phyloP scores from a whole-genome alignment of 768 basidiomycete species.

The Trametes cinnabarina region DNA sequence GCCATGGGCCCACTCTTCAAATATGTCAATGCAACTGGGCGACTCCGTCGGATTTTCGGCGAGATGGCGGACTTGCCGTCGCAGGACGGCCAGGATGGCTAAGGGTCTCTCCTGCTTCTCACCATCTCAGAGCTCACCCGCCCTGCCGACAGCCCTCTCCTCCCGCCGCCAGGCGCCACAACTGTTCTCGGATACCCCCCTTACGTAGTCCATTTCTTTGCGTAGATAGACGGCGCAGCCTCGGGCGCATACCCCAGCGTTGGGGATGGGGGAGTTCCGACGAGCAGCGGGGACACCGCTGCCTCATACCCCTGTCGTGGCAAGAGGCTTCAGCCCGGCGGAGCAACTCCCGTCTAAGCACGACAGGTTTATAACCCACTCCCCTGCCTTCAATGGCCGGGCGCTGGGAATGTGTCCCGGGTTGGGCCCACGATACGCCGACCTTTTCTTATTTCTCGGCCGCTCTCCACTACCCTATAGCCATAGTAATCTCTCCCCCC shows the following conservation, averaged over 20 bases:
- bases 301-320: neutral
- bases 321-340: neutral
- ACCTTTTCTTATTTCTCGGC: neutral
- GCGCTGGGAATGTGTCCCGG: neutral
- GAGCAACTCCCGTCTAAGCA: neutral
- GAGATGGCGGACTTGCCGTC: neutral
- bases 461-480: neutral
- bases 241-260: neutral
- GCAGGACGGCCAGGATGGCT: neutral
- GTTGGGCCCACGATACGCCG: neutral
- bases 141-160: neutral
- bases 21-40: neutral
- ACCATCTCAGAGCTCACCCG: neutral
- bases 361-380: neutral
- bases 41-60: neutral
- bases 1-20: neutral
- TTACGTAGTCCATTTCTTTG: no score
- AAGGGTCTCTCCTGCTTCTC: neutral
- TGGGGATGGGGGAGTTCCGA: neutral
- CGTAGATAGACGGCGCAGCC: neutral
- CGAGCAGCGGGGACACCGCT: neutral
- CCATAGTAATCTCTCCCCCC: neutral
- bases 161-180: neutral
- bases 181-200: no score
- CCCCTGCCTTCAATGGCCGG: neutral